These are phyloP conservation scores for Antrodiella citrinella DNA, from an alignment of 768 basidiomycete species.

Conservation along the genomic window DNA sequence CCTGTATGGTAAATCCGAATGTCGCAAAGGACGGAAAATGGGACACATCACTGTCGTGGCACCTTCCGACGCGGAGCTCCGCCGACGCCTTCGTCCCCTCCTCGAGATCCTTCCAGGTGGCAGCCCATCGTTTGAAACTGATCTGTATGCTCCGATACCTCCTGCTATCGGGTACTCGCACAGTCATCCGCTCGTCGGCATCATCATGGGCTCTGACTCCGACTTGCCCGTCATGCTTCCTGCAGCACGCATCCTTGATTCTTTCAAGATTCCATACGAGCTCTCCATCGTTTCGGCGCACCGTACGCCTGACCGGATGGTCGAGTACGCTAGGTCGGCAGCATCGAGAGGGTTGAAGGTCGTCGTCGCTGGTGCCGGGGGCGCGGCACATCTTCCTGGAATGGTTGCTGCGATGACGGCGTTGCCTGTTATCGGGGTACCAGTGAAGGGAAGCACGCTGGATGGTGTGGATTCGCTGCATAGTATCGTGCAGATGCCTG, in stretches of 20 bases:
- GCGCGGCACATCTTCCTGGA: conserved; percentile 94
- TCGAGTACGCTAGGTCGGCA: conserved; percentile 75
- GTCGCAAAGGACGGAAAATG: conserved; percentile 91
- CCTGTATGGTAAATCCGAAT: conserved; percentile 91
- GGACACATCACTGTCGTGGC: conserved; percentile 92
- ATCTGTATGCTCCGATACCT: conserved; percentile 41
- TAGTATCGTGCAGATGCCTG: conserved; percentile 99
- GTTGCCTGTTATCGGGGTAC: conserved; percentile 91
- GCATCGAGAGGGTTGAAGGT: conserved; percentile 55
- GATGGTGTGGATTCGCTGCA: conserved; percentile 97
- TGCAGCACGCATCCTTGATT: conserved; percentile 75
- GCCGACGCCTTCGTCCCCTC: conserved; percentile 61
- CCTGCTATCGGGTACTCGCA: conserved; percentile 48
- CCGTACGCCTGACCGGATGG: conserved; percentile 82
- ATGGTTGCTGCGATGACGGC: conserved; percentile 97
- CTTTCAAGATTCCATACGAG: conserved; percentile 84
- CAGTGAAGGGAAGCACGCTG: conserved; percentile 88
- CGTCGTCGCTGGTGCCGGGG: conserved; percentile 96
- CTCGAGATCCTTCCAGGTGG: conserved; percentile 54
- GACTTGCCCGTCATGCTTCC: conserved; percentile 93
- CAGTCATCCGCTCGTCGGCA: conserved; percentile 70
- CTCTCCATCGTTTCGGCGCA: conserved; percentile 96
- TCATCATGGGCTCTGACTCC: conserved; percentile 99
- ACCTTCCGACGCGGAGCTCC: conserved; percentile 67
- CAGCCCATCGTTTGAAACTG: conserved; percentile 35